These are phyloP conservation scores for Stellera chamaejasme DNA, from an alignment of 345 rosid genomes.

Conservation along the genomic window DNA sequence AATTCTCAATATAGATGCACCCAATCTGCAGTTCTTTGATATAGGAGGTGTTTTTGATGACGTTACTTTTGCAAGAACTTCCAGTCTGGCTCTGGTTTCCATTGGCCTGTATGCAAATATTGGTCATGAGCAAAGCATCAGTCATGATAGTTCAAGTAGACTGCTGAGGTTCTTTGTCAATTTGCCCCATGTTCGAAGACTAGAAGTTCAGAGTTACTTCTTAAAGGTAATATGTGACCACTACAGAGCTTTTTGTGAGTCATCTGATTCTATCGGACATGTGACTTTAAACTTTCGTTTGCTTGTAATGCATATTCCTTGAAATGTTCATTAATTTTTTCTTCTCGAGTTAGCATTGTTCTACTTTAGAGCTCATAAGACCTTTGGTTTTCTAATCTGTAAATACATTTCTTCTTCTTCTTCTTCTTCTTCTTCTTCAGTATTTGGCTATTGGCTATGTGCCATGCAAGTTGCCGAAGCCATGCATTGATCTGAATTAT, in stretches of 20 bases:
- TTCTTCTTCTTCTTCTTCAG: slow-evolving; percentile 30
- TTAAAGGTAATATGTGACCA: slow-evolving; percentile 33
- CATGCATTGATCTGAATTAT: slow-evolving; percentile 51
- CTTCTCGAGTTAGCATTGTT: too few species aligned
- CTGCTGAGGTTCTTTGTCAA: slow-evolving; percentile 51
- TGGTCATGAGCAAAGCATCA: slow-evolving; percentile 19
- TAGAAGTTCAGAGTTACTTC: slow-evolving; percentile 63
- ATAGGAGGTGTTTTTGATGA: slow-evolving; percentile 53
- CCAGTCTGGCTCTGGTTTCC: slow-evolving; percentile 37
- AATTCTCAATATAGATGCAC: slow-evolving; percentile 46
- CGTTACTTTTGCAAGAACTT: slow-evolving; percentile 34
- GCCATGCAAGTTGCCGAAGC: slow-evolving; percentile 42
- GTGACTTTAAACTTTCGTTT: neutral
- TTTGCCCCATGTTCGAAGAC: slow-evolving; percentile 58
- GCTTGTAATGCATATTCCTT: too few species aligned
- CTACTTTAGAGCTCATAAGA: too few species aligned
- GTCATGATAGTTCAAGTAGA: slow-evolving; percentile 33
- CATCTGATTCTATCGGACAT: too few species aligned
- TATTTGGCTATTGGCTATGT: slow-evolving; percentile 48
- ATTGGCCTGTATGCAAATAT: slow-evolving; percentile 46
- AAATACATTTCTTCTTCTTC: slow-evolving; percentile 13
- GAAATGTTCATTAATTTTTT: too few species aligned
- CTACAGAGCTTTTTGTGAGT: too few species aligned
- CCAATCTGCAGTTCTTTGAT: slow-evolving; percentile 60
- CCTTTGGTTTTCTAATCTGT: slow-evolving; percentile 7